Evolutionary conservation across 2,329 filamentous ascomycete genomes (phyloP).

Genomic region (Lachnellula cervina): DNA sequence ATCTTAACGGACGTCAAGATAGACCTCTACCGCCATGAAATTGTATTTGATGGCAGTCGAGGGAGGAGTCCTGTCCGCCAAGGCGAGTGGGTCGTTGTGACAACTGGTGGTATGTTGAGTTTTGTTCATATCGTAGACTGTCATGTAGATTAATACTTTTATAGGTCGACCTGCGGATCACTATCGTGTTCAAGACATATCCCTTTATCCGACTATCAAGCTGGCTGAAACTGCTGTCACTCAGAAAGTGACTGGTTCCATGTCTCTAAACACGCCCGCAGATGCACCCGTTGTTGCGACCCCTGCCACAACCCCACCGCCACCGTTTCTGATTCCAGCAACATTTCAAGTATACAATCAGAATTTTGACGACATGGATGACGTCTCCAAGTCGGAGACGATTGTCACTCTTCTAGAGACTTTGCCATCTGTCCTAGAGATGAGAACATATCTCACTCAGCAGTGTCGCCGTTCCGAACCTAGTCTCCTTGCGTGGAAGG

Average conservation of each 20-base stretch:
- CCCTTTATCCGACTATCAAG: constrained; percentile 23
- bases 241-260: neutral
- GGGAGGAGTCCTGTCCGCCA: constrained; percentile 17
- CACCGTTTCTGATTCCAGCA: constrained; percentile 22
- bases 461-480: constrained; percentile 25
- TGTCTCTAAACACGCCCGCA: neutral
- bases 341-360: constrained; percentile 41
- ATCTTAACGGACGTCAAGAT: constrained; percentile 16
- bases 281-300: constrained; percentile 17
- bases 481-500: constrained; percentile 45
- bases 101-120: constrained; percentile 9
- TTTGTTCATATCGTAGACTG: neutral
- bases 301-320: constrained; percentile 21
- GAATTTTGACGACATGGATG: constrained; percentile 52
- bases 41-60: constrained; percentile 17
- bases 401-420: constrained; percentile 51
- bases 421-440: constrained; percentile 56
- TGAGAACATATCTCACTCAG: constrained; percentile 46
- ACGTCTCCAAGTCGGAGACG: constrained; percentile 41
- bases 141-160: constrained; percentile 1
- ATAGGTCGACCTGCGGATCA: constrained; percentile 18
- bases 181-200: constrained; percentile 25
- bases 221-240: constrained; percentile 18
- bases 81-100: constrained; percentile 28
- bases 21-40: constrained; percentile 17